Evolutionary conservation across 257 asterid species (phyloP), one percentile per base, ranked within the genome.

Genomic region (Phtheirospermum japonicum): DNA sequence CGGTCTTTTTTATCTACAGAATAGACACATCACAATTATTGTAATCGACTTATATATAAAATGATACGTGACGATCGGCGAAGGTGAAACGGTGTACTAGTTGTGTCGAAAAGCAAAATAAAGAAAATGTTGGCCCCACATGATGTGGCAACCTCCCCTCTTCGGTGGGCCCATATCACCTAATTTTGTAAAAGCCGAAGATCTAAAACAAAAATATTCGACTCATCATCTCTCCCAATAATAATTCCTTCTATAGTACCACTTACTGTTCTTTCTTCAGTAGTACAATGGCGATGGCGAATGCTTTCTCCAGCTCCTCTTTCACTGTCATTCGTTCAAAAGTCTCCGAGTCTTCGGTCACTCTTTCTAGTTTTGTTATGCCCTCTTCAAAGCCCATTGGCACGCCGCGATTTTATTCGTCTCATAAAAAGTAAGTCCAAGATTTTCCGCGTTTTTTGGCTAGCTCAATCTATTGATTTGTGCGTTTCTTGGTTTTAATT

Each of bases 231-330:
- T 42, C 57, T 43, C 26, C 45, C 73, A 57, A 71, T 74, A 66
- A 74, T 74, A 66, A 74, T 74, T 68, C 73, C 51, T 26, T 20
- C 56, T 5, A 17, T 7, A 13, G 17, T 16, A 10, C 1, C 28
- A 23, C 28, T 23, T 23, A 1, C 2, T 23, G 28, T 23, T 23
- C 3, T 23, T 23, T 3, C 3, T 23, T 23, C 28, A 48, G 4
- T 42, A 17, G n/a, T 54, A 64, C 14, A 71, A 80, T 83, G 96
- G 91, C 92, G 34, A 71, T 76, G 57, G 71, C 94, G 4, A 79
- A 64, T 34, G 79, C 82, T 64, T 69, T 81, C 74, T 48, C 75
- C 83, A 57, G 48, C 59, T 72, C 81, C 17, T 58, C 80, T 30
- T 63, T 64, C 57, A 49, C 75, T 31, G 68, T 69, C 30, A 65